Percentiles rank a stretch among this genome's conserved stretches.
Conservation (phyloP, 2,329 filamentous ascomycete genomes). For the Trichoderma sp. region DNA sequence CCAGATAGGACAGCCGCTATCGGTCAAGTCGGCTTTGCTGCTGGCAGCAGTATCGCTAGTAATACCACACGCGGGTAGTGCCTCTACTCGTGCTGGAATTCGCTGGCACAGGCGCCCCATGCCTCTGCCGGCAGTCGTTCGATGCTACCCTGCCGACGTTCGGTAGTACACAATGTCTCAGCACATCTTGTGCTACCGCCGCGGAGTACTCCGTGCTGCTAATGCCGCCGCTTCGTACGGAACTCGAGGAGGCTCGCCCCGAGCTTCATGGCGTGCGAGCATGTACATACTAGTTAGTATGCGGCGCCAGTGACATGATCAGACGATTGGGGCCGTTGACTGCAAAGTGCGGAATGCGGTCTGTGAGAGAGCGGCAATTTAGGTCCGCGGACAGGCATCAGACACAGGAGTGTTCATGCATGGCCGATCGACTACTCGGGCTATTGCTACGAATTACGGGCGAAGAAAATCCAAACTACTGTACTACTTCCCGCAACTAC, state of each 20-base stretch:
- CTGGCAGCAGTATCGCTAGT: background rate
- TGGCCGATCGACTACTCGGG: background rate
- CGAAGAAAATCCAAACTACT: background rate
- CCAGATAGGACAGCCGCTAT: slow-evolving; percentile 17
- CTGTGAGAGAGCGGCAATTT: background rate
- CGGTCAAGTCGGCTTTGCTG: background rate
- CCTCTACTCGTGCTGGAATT: background rate
- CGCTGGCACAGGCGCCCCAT: slow-evolving; percentile 9
- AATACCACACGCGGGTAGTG: background rate
- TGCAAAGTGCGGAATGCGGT: slow-evolving; percentile 14
- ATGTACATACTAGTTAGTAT: background rate
- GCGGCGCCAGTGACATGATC: background rate
- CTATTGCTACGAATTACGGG: background rate
- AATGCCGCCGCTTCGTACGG: background rate
- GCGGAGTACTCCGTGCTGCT: background rate
- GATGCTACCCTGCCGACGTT: slow-evolving; percentile 2
- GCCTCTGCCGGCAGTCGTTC: slow-evolving; percentile 16
- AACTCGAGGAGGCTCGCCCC: background rate
- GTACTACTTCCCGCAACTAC: background rate
- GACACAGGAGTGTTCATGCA: slow-evolving; percentile 3
- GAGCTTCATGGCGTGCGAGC: background rate
- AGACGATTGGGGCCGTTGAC: background rate
- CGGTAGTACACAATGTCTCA: background rate
- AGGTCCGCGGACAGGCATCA: background rate
- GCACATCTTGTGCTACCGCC: background rate